Conservation (phyloP, 2,329 filamentous ascomycete genomes). For the Pseudogymnoascus sp. region DNA sequence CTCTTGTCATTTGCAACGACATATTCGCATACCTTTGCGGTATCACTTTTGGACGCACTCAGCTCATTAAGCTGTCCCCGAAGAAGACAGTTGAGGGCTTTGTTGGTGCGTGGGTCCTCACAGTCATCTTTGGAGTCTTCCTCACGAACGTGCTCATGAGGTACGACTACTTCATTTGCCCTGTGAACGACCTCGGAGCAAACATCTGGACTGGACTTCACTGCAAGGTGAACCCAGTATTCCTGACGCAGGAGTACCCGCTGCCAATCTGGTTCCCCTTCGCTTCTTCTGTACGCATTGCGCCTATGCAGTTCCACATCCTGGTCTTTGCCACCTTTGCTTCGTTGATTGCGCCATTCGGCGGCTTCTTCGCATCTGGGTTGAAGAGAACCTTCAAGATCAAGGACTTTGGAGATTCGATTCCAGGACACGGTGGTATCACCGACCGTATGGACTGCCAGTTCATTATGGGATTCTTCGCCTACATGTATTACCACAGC, state of each 20-base stretch:
- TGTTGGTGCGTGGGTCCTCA: conserved; percentile 92
- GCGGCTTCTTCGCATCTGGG: conserved; percentile 95
- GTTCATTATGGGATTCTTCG: conserved; percentile 99
- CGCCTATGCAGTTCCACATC: conserved; percentile 90
- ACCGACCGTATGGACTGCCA: conserved; percentile 99
- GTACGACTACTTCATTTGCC: conserved; percentile 97
- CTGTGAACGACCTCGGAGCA: conserved; percentile 89
- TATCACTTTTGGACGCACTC: conserved; percentile 91
- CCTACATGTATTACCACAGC: conserved; percentile 97
- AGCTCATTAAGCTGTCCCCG: conserved; percentile 93
- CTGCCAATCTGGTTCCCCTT: conserved; percentile 66
- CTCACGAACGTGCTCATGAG: conserved; percentile 79
- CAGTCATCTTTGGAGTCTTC: conserved; percentile 72
- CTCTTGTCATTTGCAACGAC: conserved; percentile 95
- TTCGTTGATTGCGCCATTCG: conserved; percentile 92
- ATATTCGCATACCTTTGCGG: conserved; percentile 98
- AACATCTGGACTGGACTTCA: conserved; percentile 86
- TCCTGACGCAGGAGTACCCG: conserved; percentile 67
- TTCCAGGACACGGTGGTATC: conserved; percentile 94
- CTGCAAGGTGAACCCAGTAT: conserved; percentile 87
- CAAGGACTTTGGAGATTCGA: conserved; percentile 98
- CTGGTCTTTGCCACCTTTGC: conserved; percentile 87
- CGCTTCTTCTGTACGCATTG: conserved; percentile 64
- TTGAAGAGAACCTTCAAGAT: conserved; percentile 99
- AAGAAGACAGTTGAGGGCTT: conserved; percentile 99